Base-by-base conservation (phyloP, 768 basidiomycete species). In the Pulveroboletus sp. region DNA sequence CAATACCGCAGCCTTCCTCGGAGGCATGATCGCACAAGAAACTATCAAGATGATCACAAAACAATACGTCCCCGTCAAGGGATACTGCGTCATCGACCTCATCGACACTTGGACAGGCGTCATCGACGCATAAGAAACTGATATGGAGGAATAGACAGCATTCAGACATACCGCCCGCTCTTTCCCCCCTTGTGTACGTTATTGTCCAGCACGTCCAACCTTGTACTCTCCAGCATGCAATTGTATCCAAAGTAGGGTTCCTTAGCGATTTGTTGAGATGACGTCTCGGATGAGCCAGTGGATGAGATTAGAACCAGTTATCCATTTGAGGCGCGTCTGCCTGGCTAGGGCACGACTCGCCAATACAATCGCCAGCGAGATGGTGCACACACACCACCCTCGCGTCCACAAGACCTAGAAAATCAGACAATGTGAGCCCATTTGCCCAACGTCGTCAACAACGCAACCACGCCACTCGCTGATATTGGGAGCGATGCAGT, bases 11-110 rank as follows among this genome's bases (percentile, higher is more conserved):
- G 94, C 94, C 2, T 82, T 98, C 61, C 73, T 97, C 0, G 96
- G 96, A 1, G 96, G 96, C 3, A 68, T 98, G 32, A 86, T 97
- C 17, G 93, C 94, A 24, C 96, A 99, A 59, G 96, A 99, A 65
- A 83, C 85, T 6, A 98, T 98, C 76, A 98, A 99, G 77, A 77
- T 98, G 71, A 86, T 95, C 60, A 99, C 95, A 50, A 84, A 82
- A 60, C 96, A 99, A 69, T 99, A 99, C 64, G 78, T 94, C 12
- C 94, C 96, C 8, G 78, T 95, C 55, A 81, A 86, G 53, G 89
- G 91, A 12, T 86, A 85, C 56, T 89, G 87, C 58, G 76, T 91
- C 21, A 73, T 95, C 42, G 93, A 98, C 70, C 76, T 96, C 54
- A 76, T 91, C 27, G 86, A 86, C 45, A 83, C 82, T 17, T 85